Base-by-base conservation (phyloP, 1,284 basidiomycete species). In the Peniophora sp. region DNA sequence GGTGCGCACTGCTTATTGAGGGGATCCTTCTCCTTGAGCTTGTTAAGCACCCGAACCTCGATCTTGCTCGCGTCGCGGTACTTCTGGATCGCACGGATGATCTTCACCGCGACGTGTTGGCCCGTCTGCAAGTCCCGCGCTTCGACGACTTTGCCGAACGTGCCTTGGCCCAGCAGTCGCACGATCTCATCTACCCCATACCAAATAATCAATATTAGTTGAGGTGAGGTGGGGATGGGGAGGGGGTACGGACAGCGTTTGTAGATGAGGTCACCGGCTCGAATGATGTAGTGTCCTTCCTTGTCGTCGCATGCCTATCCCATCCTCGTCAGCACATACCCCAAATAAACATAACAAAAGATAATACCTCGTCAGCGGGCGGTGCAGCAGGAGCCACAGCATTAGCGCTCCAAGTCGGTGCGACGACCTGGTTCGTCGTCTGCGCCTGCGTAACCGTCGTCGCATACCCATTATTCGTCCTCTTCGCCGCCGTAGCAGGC, bases 61-160 rank as follows among this genome's bases (percentile, higher is more conserved):
- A 99, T 98, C 74, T 95, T 97, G 69, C 93, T 96, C 9, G 97
- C 97, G 69, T 99, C 97, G 50, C 97, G 89, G 65, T 98, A 97
- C 70, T 97, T 97, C 52, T 91, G 93, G 45, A 97, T 92, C 32
- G 92, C 91, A 48, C 94, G 84, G 61, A 99, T 99, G 58, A 99
- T 95, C 79, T 99, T 99, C 75, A 99, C 94, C 41, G 97, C 97
- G 22, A 99, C 96, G 63, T 83, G 79, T 59, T 75, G 77, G 58
- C 85, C 83, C 51, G 79, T 85, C 58, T 86, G 78, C 35, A 82
- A 81, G 70, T 97, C 92, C 61, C 89, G 69, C 35, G 94, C 94
- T 65, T 98, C 92, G 50, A 99, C 95, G 24, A 99, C 97, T 69
- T 99, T 99, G 58, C 97, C 97, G 63, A 99, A 99, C 6, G 97